Evolutionary conservation across 192 early-diverging fungal genomes (phyloP).

Genomic region (Jimgerdemannia flammicorona): DNA sequence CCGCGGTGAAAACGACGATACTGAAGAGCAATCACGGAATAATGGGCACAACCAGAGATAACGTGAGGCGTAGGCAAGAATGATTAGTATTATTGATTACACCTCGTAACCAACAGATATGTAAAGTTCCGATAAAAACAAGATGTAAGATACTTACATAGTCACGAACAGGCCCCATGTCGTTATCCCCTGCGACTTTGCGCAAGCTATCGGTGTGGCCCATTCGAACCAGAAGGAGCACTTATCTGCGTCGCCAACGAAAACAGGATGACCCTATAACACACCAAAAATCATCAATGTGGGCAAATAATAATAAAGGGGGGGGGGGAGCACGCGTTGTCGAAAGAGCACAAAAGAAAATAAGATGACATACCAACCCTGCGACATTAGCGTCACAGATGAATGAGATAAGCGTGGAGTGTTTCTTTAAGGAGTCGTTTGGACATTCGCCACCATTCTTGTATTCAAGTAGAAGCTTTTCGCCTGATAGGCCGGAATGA

Average conservation of each 20-base stretch:
- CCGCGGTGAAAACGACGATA: slow-evolving; percentile 17
- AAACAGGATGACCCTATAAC: slow-evolving; percentile 30
- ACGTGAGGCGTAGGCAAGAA: not conserved
- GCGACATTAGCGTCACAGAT: slow-evolving; percentile 26
- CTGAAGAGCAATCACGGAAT: slow-evolving; percentile 32
- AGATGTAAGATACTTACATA: not conserved
- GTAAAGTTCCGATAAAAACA: not conserved
- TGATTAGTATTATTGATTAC: not conserved
- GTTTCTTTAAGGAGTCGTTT: slow-evolving; percentile 16
- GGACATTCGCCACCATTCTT: slow-evolving; percentile 32
- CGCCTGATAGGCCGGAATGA: not conserved
- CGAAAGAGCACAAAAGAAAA: not conserved
- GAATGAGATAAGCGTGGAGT: slow-evolving; percentile 34
- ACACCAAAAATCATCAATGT: not conserved
- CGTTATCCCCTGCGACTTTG: not conserved
- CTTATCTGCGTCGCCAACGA: slow-evolving; percentile 35
- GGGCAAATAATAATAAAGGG: not conserved
- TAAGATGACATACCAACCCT: slow-evolving; percentile 2
- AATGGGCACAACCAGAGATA: slow-evolving; percentile 24
- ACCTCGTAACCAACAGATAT: no score
- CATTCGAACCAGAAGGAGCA: slow-evolving; percentile 52
- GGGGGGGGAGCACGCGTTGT: no score
- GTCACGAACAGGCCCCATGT: slow-evolving; percentile 6
- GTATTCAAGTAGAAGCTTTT: slow-evolving; percentile 38
- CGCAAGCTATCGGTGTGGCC: slow-evolving; percentile 42